Percentiles rank a stretch among this genome's conserved stretches.
phyloP scores from a whole-genome alignment of 2,329 filamentous ascomycete species.

The Tetracladium maxilliforme region DNA sequence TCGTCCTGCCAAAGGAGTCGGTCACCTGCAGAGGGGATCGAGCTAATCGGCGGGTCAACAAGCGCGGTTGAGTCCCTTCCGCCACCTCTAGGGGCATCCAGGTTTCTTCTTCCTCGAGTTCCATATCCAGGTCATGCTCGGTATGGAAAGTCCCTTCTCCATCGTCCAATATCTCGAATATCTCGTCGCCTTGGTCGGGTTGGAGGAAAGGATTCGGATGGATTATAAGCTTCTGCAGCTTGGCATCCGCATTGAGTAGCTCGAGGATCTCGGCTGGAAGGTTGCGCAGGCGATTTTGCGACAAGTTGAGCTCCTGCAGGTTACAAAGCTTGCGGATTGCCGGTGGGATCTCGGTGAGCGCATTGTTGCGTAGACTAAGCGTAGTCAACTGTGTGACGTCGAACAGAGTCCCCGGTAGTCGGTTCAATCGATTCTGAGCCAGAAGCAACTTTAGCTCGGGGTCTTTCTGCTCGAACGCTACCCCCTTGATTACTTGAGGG shows the following conservation, averaged over 20 bases:
- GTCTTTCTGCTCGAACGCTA: constrained; percentile 42
- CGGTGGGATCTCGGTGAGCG: constrained; percentile 43
- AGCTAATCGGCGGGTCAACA: no score
- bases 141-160: no score
- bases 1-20: no score
- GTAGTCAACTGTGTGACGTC: constrained; percentile 45
- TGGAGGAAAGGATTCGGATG: constrained; percentile 49
- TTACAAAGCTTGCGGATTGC: constrained; percentile 41
- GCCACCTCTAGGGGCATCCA: no score
- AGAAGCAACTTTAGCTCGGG: constrained; percentile 48
- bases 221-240: constrained; percentile 35
- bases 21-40: no score
- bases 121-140: no score
- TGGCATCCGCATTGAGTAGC: constrained; percentile 29
- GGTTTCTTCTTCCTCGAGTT: no score
- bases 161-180: no score
- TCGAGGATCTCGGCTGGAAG: constrained; percentile 49
- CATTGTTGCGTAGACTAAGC: constrained; percentile 51
- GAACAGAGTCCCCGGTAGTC: constrained; percentile 45
- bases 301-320: constrained; percentile 48
- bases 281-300: constrained; percentile 43
- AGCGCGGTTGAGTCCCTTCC: no score
- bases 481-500: constrained; percentile 35
- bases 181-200: constrained; percentile 13
- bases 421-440: constrained; percentile 38